A percentile compares a stretch with the other conserved stretches of the same genome.
Evolutionary conservation across 2,329 filamentous ascomycete species (phyloP).

Genomic region (Paramyrothecium sp.): DNA sequence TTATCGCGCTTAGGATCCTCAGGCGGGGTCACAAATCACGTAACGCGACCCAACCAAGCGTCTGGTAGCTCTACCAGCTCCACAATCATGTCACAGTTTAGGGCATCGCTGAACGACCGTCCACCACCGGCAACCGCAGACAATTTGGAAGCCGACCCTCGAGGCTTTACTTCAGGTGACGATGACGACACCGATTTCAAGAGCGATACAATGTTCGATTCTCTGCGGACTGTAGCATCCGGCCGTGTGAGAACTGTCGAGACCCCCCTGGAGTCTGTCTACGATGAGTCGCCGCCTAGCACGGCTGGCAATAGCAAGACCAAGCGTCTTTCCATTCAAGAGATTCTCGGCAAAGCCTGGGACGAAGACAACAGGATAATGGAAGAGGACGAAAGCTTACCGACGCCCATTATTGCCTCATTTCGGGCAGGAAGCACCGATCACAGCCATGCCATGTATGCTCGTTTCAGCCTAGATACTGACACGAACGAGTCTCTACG

Average conservation of each 20-base stretch:
- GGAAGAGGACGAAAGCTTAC: constrained; percentile 59
- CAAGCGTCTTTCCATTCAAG: constrained; percentile 58
- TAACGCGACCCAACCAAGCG: constrained; percentile 37
- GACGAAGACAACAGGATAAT: constrained; percentile 57
- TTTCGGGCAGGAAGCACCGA: constrained; percentile 24
- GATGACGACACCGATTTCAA: constrained; percentile 78
- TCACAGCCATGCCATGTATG: constrained; percentile 8
- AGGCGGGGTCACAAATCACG: constrained; percentile 32
- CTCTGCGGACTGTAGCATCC: constrained; percentile 68
- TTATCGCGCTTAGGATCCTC: constrained; percentile 45
- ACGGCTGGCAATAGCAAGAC: constrained; percentile 51
- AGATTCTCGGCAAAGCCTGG: constrained; percentile 54
- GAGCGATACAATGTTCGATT: constrained; percentile 77
- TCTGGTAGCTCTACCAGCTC: constrained; percentile 42
- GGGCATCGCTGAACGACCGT: constrained; percentile 28
- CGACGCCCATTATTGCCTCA: constrained; percentile 47
- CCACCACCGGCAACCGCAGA: constrained; percentile 51
- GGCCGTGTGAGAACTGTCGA: constrained; percentile 64
- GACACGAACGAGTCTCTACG: constrained; percentile 29
- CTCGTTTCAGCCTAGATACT: constrained; percentile 27
- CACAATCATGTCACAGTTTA: constrained; percentile 37
- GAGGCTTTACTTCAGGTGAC: constrained; percentile 65
- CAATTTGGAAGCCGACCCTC: constrained; percentile 67
- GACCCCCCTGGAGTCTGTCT: constrained; percentile 75
- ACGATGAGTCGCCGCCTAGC: constrained; percentile 72